Percentiles rank a stretch among this genome's conserved stretches.
Evolutionary conservation across 495 filamentous ascomycete species (phyloP).

Genomic region (Astrocystis sublimbata): DNA sequence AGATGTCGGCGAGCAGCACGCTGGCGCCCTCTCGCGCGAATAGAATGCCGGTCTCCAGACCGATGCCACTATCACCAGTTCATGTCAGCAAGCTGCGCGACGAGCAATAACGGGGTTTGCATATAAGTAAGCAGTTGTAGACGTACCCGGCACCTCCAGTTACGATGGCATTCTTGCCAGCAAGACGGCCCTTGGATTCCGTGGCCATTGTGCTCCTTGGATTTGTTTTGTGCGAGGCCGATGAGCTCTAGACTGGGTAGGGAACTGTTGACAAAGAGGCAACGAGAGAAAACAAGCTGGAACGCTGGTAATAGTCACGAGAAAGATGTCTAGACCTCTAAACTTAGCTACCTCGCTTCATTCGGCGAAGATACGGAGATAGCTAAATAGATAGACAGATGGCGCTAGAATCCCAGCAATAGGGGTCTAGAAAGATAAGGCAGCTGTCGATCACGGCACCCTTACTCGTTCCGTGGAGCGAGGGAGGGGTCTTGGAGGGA

Average conservation of each 20-base stretch:
- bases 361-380: no score
- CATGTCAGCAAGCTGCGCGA: constrained; percentile 16
- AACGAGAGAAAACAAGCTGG: no score
- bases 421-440: constrained; percentile 8
- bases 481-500: constrained; percentile 4
- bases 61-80: constrained; percentile 73
- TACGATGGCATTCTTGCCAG: constrained; percentile 91
- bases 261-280: not conserved
- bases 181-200: constrained; percentile 60
- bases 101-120: not conserved
- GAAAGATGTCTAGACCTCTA: not conserved
- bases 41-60: constrained; percentile 90
- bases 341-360: no score
- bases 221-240: not conserved
- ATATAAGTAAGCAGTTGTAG: not conserved
- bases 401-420: not conserved
- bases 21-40: constrained; percentile 88
- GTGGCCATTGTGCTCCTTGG: constrained; percentile 25
- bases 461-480: not conserved
- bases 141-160: constrained; percentile 90
- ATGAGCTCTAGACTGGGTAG: not conserved
- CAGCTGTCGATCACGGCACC: not conserved
- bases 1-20: constrained; percentile 85
- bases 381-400: not conserved
- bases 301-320: not conserved